Percentiles rank a stretch among this genome's conserved stretches.
phyloP scores from a whole-genome alignment of 208 protist genomes.

The Acanthamoeba healyi region DNA sequence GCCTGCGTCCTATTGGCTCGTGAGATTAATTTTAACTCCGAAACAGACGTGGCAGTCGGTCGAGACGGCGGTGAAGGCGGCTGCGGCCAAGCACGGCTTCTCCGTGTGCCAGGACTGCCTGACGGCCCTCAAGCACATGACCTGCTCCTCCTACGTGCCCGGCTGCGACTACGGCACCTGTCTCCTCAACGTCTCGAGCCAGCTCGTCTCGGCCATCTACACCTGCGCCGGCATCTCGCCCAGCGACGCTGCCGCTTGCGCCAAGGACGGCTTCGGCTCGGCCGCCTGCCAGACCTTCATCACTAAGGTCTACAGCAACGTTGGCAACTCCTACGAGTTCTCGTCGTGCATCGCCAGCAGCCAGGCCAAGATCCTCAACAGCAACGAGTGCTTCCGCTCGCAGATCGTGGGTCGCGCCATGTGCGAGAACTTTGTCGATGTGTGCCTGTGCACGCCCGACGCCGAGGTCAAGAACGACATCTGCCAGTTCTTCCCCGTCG shows the following conservation, averaged over 20 bases:
- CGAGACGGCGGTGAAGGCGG: neutral
- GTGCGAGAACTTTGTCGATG: constrained; percentile 2
- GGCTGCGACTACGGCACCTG: neutral
- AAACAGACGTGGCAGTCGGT: neutral
- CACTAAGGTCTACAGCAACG: neutral
- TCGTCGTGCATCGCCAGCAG: neutral
- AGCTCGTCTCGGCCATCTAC: neutral
- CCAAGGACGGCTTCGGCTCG: neutral
- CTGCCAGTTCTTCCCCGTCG: neutral
- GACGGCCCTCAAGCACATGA: constrained; percentile 5
- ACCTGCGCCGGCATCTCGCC: neutral
- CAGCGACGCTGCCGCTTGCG: neutral
- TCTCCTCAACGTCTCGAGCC: neutral
- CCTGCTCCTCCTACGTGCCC: neutral
- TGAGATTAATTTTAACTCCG: too few species aligned
- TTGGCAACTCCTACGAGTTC: neutral
- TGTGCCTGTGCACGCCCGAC: neutral
- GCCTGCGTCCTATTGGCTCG: too few species aligned
- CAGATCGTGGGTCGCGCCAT: neutral
- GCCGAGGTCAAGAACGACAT: neutral
- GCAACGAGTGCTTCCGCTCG: neutral
- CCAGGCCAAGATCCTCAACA: neutral
- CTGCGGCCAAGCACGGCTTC: neutral
- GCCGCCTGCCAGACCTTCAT: neutral
- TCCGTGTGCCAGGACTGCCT: neutral